phyloP scores from a whole-genome alignment of 257 asterid species.

The Misopates orontium region DNA sequence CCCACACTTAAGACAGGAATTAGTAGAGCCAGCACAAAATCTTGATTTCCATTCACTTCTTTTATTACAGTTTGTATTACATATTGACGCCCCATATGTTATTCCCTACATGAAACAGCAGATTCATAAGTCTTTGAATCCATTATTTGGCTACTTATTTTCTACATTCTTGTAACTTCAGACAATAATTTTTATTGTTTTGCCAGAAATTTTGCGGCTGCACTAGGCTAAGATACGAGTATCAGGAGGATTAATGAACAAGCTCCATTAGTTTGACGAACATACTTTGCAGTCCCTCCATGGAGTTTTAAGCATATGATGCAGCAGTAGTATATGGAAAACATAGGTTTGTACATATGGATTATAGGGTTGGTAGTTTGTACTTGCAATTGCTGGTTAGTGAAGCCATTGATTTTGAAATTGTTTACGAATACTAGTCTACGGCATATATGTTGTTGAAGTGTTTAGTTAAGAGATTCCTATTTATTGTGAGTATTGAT shows the following conservation, averaged over 20 bases:
- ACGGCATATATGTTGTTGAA: neutral
- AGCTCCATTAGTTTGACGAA: neutral
- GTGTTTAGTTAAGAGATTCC: neutral
- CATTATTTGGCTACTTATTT: neutral
- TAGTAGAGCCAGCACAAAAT: neutral
- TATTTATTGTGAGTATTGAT: neutral
- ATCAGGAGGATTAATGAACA: neutral
- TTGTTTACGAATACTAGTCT: neutral
- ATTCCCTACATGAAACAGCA: neutral
- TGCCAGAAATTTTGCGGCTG: conserved; percentile 26
- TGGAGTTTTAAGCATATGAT: neutral
- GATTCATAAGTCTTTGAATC: neutral
- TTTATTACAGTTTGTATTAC: neutral
- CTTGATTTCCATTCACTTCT: neutral
- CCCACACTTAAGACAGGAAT: neutral
- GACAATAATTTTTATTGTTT: neutral
- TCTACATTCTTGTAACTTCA: neutral
- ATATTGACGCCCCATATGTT: neutral
- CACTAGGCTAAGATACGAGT: conserved; percentile 3
- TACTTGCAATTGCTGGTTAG: neutral
- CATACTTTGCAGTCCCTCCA: neutral
- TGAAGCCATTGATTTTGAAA: neutral
- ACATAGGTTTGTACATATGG: conserved; percentile 20
- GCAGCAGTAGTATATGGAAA: conserved; percentile 5
- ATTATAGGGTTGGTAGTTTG: neutral